Evolutionary conservation across 2,329 filamentous ascomycete species (phyloP).

Genomic region (Colletotrichum incanum): DNA sequence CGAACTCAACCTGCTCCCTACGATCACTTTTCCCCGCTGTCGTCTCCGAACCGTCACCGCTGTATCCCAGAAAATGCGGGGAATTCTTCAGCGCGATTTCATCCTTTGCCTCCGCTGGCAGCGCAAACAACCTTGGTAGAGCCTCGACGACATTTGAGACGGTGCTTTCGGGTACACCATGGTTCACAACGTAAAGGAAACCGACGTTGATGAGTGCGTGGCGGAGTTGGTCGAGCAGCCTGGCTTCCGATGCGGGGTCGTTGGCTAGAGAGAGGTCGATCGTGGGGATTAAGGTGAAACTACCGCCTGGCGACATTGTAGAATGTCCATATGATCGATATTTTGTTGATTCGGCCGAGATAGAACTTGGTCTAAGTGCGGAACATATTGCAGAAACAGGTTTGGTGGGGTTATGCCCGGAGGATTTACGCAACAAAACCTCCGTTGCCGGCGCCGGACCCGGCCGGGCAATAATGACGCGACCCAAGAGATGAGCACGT

Average conservation of each 20-base stretch:
- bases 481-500: conserved; percentile 27
- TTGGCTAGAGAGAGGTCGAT: conserved; percentile 63
- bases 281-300: conserved; percentile 61
- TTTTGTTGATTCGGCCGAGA: accelerated
- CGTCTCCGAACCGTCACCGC: conserved; percentile 67
- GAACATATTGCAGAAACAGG: too few species aligned
- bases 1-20: conserved; percentile 74
- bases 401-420: background rate
- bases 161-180: conserved; percentile 57
- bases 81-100: conserved; percentile 65
- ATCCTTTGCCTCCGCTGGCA: conserved; percentile 56
- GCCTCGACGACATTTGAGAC: conserved; percentile 56
- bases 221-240: conserved; percentile 60
- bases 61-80: conserved; percentile 75
- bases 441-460: conserved; percentile 22
- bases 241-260: conserved; percentile 52
- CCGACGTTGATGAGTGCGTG: conserved; percentile 65
- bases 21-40: conserved; percentile 68
- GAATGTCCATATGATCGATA: background rate
- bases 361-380: background rate
- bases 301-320: conserved; percentile 16
- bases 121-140: conserved; percentile 61
- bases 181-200: conserved; percentile 68
- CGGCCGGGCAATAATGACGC: conserved; percentile 9
- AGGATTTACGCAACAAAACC: background rate